Conservation (phyloP, 306 rosid genomes). For the Inga leiocalycina region DNA sequence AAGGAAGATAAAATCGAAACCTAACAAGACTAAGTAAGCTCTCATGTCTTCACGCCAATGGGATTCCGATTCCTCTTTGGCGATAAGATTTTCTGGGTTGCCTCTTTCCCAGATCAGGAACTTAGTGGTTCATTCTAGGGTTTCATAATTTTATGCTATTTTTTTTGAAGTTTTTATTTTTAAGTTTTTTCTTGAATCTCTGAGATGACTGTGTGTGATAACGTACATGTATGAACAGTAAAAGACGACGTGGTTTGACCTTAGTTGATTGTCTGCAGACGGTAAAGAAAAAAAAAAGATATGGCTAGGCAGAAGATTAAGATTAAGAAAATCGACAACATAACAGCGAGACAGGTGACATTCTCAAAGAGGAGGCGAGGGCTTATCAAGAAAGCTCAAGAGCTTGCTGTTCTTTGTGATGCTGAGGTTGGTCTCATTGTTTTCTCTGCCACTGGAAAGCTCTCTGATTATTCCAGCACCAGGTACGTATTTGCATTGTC, state of each 20-base stretch:
- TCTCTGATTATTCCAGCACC: slow-evolving; percentile 1
- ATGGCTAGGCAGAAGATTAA: slow-evolving; percentile 15
- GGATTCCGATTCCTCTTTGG: not conserved
- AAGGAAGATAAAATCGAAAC: not conserved
- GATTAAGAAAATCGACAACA: slow-evolving; percentile 13
- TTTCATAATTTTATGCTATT: not conserved
- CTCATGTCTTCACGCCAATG: not conserved
- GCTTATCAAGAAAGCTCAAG: slow-evolving; percentile 18
- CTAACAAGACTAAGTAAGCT: not conserved
- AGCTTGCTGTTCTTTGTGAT: slow-evolving; percentile 16
- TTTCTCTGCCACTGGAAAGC: slow-evolving; percentile 19
- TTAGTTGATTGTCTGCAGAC: not conserved
- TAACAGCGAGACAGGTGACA: slow-evolving; percentile 21
- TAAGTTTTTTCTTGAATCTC: too few species aligned
- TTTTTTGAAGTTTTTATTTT: not conserved
- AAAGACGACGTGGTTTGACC: too few species aligned
- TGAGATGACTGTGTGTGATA: not conserved
- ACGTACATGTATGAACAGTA: not conserved
- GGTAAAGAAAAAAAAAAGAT: not conserved
- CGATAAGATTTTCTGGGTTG: not conserved
- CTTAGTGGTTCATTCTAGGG: not conserved
- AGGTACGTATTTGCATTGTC: not conserved
- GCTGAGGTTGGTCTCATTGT: slow-evolving; percentile 19
- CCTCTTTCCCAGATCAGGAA: slow-evolving; percentile 1
- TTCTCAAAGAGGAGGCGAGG: slow-evolving; percentile 25